A percentile compares a stretch with the other conserved stretches of the same genome.
Evolutionary conservation across 2,329 filamentous ascomycete genomes (phyloP).

Genomic region (Nannizziopsis barbatae): DNA sequence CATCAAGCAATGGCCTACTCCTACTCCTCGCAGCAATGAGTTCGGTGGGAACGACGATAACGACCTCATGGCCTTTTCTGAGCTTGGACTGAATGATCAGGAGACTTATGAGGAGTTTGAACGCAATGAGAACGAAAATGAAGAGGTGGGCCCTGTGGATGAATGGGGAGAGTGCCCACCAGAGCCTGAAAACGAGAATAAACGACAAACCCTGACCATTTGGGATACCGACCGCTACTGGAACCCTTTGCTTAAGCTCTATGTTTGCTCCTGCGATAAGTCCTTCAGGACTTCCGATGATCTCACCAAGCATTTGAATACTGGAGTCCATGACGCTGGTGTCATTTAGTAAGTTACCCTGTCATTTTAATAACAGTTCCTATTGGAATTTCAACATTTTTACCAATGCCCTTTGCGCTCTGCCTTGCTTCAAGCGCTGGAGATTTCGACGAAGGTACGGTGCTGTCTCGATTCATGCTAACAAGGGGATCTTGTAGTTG

Average conservation of each 20-base stretch:
- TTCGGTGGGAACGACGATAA: background rate
- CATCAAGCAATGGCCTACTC: slow-evolving; percentile 21
- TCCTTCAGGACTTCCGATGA: slow-evolving; percentile 19
- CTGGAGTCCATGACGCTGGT: slow-evolving; percentile 18
- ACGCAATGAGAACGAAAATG: background rate
- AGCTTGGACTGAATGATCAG: slow-evolving; percentile 1
- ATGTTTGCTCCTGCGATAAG: slow-evolving; percentile 28
- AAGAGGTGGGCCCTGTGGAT: background rate
- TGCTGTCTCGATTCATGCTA: background rate
- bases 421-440: background rate
- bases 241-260: slow-evolving; percentile 22
- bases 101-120: background rate
- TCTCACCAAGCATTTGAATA: slow-evolving; percentile 28
- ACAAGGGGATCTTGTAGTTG: slow-evolving; percentile 22
- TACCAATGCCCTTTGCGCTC: background rate
- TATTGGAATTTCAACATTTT: background rate
- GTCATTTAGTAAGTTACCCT: slow-evolving; percentile 17
- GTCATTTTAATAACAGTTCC: background rate
- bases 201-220: slow-evolving; percentile 2
- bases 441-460: too few relatives aligned
- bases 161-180: slow-evolving; percentile 1
- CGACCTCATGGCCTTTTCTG: slow-evolving; percentile 20
- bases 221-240: slow-evolving; percentile 27
- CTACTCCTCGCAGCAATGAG: slow-evolving; percentile 1
- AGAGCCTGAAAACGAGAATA: background rate